A percentile compares a stretch with the other conserved stretches of the same genome.
Conservation (phyloP, 2,329 filamentous ascomycete genomes). For the Botrytis sinoallii region DNA sequence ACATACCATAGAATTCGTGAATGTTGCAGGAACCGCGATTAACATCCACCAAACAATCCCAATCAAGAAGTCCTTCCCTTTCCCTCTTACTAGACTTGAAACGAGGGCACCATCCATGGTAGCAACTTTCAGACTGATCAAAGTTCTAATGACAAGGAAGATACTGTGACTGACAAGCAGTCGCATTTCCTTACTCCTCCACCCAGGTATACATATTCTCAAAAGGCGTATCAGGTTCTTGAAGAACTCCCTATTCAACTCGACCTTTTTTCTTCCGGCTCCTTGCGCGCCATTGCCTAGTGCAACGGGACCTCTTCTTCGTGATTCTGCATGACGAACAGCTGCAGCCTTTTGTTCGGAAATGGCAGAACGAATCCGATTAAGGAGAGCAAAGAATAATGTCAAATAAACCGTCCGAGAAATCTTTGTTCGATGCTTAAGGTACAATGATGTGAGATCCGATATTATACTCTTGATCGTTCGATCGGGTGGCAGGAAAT, state of each 20-base stretch:
- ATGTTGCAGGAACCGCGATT: constrained; percentile 91
- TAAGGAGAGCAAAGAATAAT: constrained; percentile 73
- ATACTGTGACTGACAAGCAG: constrained; percentile 87
- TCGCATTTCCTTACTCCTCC: constrained; percentile 82
- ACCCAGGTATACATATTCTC: constrained; percentile 85
- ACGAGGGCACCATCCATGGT: constrained; percentile 93
- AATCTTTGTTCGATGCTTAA: constrained; percentile 76
- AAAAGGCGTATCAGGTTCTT: constrained; percentile 65
- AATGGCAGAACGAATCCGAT: constrained; percentile 87
- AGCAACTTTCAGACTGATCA: constrained; percentile 93
- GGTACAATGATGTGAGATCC: constrained; percentile 68
- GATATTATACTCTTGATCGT: constrained; percentile 63
- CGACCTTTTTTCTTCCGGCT: constrained; percentile 70
- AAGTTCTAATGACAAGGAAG: constrained; percentile 83
- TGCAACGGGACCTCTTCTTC: constrained; percentile 51
- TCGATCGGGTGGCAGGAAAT: constrained; percentile 59
- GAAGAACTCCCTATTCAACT: constrained; percentile 85
- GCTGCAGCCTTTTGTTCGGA: constrained; percentile 88
- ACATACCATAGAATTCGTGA: constrained; percentile 95
- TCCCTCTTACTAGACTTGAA: constrained; percentile 86
- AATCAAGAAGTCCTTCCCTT: constrained; percentile 82
- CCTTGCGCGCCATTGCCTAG: constrained; percentile 34
- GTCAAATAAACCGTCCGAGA: constrained; percentile 81
- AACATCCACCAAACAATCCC: constrained; percentile 98
- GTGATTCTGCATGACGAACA: constrained; percentile 59